Evolutionary conservation across 2,329 filamentous ascomycete species (phyloP).

Genomic region (Clonostachys rosea): DNA sequence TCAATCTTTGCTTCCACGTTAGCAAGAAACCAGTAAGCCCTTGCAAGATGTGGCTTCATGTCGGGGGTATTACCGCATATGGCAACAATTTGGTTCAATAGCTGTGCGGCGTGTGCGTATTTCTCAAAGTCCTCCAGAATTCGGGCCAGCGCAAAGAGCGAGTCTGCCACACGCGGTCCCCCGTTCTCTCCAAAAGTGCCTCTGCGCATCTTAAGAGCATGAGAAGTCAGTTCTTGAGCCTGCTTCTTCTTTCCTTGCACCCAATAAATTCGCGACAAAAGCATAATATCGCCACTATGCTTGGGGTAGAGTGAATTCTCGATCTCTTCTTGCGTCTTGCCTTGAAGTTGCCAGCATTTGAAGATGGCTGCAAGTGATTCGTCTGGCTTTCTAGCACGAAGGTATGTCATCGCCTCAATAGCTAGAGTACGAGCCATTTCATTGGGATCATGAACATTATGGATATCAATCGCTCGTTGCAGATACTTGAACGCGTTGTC

Average conservation of each 20-base stretch:
- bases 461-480: background rate
- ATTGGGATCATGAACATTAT: background rate
- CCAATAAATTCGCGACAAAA: background rate
- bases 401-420: background rate
- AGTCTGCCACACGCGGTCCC: background rate
- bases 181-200: background rate
- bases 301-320: background rate
- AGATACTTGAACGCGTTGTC: background rate
- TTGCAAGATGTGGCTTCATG: background rate
- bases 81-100: background rate
- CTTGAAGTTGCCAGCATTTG: background rate
- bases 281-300: constrained; percentile 1
- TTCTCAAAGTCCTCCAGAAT: background rate
- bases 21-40: background rate
- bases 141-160: background rate
- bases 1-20: background rate
- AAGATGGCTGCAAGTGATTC: background rate
- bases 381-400: background rate
- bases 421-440: background rate
- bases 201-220: background rate
- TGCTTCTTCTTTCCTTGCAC: background rate
- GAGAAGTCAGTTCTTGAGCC: background rate
- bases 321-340: background rate
- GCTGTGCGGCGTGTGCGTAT: background rate
- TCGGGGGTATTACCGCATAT: background rate